Percentiles rank a stretch among this genome's conserved stretches.
phyloP scores from a whole-genome alignment of 2,329 filamentous ascomycete species.

The Ceratocystiopsis minuta region DNA sequence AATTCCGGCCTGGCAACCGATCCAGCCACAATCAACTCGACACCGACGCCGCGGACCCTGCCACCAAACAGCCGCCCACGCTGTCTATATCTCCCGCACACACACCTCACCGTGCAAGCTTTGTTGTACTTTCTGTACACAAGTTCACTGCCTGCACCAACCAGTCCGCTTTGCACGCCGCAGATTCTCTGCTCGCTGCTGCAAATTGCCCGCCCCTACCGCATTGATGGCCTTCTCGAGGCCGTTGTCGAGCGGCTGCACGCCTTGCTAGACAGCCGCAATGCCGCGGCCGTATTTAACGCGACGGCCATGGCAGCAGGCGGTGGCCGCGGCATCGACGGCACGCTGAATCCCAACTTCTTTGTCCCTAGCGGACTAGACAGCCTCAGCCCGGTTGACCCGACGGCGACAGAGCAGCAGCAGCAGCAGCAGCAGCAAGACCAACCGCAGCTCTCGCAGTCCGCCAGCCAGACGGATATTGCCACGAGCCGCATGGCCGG shows the following conservation, averaged over 20 bases:
- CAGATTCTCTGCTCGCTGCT: slow-evolving; percentile 91
- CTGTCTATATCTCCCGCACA: slow-evolving; percentile 85
- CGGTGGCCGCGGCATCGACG: slow-evolving; percentile 68
- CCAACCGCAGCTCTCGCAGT: slow-evolving; percentile 4
- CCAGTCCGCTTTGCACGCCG: slow-evolving; percentile 69
- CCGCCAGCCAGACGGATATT: slow-evolving; percentile 8
- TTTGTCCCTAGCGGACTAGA: slow-evolving; percentile 34
- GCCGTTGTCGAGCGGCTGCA: slow-evolving; percentile 85
- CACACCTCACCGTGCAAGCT: slow-evolving; percentile 71
- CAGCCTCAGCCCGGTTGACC: slow-evolving; percentile 14
- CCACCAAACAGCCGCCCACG: slow-evolving; percentile 54
- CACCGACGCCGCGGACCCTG: slow-evolving; percentile 37
- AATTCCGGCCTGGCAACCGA: slow-evolving; percentile 13
- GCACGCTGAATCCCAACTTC: slow-evolving; percentile 43
- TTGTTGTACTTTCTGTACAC: slow-evolving; percentile 90
- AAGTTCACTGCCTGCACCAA: slow-evolving; percentile 60
- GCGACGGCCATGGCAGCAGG: slow-evolving; percentile 95
- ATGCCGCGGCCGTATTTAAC: slow-evolving; percentile 94
- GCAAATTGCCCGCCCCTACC: slow-evolving; percentile 83
- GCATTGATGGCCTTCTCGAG: slow-evolving; percentile 80
- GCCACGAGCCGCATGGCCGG: slow-evolving; percentile 19
- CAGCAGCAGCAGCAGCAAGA: slow-evolving; percentile 4
- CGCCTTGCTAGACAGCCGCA: slow-evolving; percentile 73
- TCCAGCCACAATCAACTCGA: slow-evolving; percentile 31
- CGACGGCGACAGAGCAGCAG: slow-evolving; percentile 4